Base-by-base conservation (phyloP, 73 alveolate genomes). In the Paramecium pentaurelia region DNA sequence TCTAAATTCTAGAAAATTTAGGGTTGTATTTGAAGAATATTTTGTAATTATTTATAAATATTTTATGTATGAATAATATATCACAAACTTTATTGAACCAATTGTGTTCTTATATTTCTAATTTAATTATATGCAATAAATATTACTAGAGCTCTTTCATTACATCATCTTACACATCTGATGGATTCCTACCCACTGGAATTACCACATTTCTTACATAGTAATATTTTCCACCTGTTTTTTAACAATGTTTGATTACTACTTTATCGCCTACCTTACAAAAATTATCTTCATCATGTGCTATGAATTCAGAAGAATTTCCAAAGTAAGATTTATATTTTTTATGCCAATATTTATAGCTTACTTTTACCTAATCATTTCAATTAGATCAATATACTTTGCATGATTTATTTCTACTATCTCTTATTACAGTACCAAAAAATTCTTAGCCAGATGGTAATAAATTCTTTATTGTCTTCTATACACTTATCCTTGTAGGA, bases 211-310 rank as follows among this genome's bases (percentile, higher is more conserved):
- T 80, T 38, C 49, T 36, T n/a, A 40, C 34, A 45, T 80, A 80
- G 30, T 80, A 80, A 40, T 80, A 40, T 7, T 42, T 18, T 1
- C 34, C 77, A 27, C 70, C 70, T 54, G 58, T 22, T 27, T 80
- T 80, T 47, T 80, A 22, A 44, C 91, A 80, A 45, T 49, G 71
- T 9, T 80, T 80, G 22, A 80, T 80, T 34, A 80, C 91, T 20
- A 80, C 91, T 47, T 80, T 80, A 80, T 80, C 91, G 6, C 91
- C 91, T 0, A 80, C 91, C 16, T 25, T 28, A 25, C 91, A 80
- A 80, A 22, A 45, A 80, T 80, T 80, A 16, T 80, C 91, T 44
- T 80, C 75, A 49, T 80, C 91, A 44, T 80, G 91, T 44, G 58
- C 51, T 80, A 40, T 45, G 34, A 80, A 80, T 42, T 20, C 36